Base-by-base conservation (phyloP, 1,284 basidiomycete species). In the Cryptococcus jaspeensis region DNA sequence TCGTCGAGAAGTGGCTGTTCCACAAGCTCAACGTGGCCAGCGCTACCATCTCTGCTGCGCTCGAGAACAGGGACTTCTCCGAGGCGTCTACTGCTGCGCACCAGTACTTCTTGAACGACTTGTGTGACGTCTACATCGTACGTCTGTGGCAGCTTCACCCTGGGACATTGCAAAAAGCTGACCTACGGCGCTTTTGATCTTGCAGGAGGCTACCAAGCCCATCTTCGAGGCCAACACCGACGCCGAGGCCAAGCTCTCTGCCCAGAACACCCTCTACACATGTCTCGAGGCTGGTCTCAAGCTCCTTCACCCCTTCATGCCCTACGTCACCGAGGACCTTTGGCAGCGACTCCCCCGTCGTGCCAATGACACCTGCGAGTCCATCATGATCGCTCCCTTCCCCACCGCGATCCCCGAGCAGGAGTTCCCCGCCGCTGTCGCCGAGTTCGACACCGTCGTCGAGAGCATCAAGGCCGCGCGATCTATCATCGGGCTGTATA, bases 41-140 rank as follows among this genome's bases (percentile, higher is more conserved):
- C 0, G 79, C 78, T 3, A 87, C 90, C 65, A 82, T 94, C 71
- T 94, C 96, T 78, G 81, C 81, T 42, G 80, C 86, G 25, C 81
- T 99, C 6, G 80, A 84, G 53, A 86, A 87, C 45, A 85, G 95
- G 54, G 93, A 94, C 75, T 99, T 99, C 80, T 93, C 95, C 87
- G 81, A 83, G 16, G 94, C 93, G 1, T 95, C 95, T 0, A 87
- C 82, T 4, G 83, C 85, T 0, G 87, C 86, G 0, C 87, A 98
- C 81, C 91, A 92, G 72, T 99, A 96, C 81, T 99, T 96, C 95
- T 79, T 99, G 52, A 96, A 99, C 77, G 95, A 99, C 78, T 81
- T 99, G 20, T 99, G 96, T 73, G 96, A 99, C 72, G 93, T 99
- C 48, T 99, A 95, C 80, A 99, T 99, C 62, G 90, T 92, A 56